Evolutionary conservation across 306 rosid genomes (phyloP).

Genomic region (Rubus idaeus): DNA sequence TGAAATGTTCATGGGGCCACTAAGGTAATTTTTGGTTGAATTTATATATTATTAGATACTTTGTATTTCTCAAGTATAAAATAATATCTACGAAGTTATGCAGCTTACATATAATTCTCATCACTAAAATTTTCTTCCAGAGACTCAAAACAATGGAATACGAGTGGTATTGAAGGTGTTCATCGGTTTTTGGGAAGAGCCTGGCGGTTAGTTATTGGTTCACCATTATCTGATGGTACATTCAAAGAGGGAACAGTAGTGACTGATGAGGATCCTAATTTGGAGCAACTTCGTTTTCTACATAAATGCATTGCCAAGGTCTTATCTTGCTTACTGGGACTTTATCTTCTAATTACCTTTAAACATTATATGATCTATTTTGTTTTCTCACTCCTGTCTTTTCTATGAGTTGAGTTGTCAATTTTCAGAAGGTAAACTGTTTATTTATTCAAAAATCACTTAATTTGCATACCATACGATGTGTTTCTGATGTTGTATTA

Average conservation of each 20-base stretch:
- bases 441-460: no score
- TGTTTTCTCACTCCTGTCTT: no score
- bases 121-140: conserved; percentile 36
- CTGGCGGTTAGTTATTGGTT: conserved; percentile 89
- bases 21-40: conserved; percentile 54
- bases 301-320: conserved; percentile 98
- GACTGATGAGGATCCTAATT: conserved; percentile 71
- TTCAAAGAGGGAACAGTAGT: conserved; percentile 72
- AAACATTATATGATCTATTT: no score
- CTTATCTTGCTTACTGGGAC: conserved; percentile 30
- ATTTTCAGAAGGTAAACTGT: no score
- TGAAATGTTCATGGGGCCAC: conserved; percentile 99
- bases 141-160: conserved; percentile 90
- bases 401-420: no score
- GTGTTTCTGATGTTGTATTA: no score
- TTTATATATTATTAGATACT: conserved; percentile 9
- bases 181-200: conserved; percentile 91
- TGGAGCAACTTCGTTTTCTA: conserved; percentile 80
- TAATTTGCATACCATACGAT: no score
- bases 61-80: conserved; percentile 5
- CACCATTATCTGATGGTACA: conserved; percentile 77
- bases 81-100: not conserved
- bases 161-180: conserved; percentile 96
- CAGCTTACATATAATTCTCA: conserved; percentile 14
- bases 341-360: conserved; percentile 8